These are phyloP conservation scores for Byssoonygena ceratinophila DNA, from an alignment of 2,329 filamentous ascomycete genomes.

Conservation along the genomic window DNA sequence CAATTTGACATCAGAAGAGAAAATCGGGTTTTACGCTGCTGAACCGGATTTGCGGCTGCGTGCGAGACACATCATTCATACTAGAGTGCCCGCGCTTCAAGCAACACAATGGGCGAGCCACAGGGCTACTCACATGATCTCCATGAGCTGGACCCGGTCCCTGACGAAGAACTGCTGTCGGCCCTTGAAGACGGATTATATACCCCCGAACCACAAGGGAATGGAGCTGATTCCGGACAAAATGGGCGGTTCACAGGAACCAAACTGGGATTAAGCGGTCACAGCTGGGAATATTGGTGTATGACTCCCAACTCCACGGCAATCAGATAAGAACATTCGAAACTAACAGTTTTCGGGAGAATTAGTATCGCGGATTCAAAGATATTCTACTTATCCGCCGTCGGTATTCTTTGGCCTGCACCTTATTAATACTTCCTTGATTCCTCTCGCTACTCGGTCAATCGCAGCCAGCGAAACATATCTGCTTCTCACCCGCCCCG, in stretches of 20 bases:
- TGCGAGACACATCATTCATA: no score
- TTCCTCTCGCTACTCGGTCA: conserved; percentile 63
- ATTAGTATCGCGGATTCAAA: conserved; percentile 64
- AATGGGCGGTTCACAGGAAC: conserved; percentile 18
- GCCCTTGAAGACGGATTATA: conserved; percentile 44
- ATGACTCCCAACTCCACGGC: conserved; percentile 25
- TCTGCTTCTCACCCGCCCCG: conserved; percentile 78
- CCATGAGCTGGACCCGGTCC: conserved; percentile 69
- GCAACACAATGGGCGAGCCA: conserved; percentile 8
- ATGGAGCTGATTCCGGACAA: conserved; percentile 3
- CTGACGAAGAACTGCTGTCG: conserved; percentile 51
- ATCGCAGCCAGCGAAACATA: conserved; percentile 69
- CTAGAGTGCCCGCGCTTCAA: no score
- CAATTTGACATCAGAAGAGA: no score
- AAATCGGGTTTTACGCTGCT: no score
- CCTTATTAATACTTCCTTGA: conserved; percentile 68
- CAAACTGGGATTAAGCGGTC: conserved; percentile 51
- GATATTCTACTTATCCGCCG: conserved; percentile 80
- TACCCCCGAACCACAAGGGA: conserved; percentile 22
- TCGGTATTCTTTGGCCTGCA: conserved; percentile 66
- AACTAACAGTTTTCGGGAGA: neutral
- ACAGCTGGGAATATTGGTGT: conserved; percentile 67
- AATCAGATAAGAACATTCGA: neutral
- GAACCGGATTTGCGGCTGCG: no score
- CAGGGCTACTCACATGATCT: conserved; percentile 32